Evolutionary conservation across 176 grass and related monocot genomes (phyloP).

Genomic region (Otatea glauca): DNA sequence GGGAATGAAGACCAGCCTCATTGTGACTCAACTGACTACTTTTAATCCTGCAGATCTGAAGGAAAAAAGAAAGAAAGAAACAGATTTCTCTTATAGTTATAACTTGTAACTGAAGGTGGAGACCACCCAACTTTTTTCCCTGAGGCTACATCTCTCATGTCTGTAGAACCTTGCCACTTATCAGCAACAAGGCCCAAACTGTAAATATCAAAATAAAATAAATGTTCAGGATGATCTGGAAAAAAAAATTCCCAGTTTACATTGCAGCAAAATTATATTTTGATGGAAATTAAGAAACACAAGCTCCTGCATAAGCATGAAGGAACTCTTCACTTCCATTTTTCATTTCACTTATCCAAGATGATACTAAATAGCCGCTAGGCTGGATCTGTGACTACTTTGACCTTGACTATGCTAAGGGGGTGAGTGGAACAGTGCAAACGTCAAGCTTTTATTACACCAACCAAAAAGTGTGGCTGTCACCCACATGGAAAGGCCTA

Average conservation of each 20-base stretch:
- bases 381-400: slow-evolving; percentile 49
- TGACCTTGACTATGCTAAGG: slow-evolving; percentile 60
- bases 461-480: slow-evolving; percentile 53
- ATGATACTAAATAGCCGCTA: slow-evolving; percentile 23
- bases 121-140: not conserved
- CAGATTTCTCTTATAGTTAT: slow-evolving; percentile 11
- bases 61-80: slow-evolving; percentile 4
- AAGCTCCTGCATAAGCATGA: slow-evolving; percentile 22
- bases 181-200: slow-evolving; percentile 23
- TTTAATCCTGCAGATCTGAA: slow-evolving; percentile 45
- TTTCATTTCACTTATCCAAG: slow-evolving; percentile 23
- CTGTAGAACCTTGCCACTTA: not conserved
- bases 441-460: slow-evolving; percentile 49
- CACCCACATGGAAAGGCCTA: slow-evolving; percentile 65
- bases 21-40: slow-evolving; percentile 24
- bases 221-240: not conserved
- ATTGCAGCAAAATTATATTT: slow-evolving; percentile 23
- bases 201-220: slow-evolving; percentile 10
- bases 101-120: slow-evolving; percentile 21
- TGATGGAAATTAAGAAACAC: slow-evolving; percentile 25
- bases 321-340: slow-evolving; percentile 2
- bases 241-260: not conserved
- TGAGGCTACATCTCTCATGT: slow-evolving; percentile 25
- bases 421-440: slow-evolving; percentile 49
- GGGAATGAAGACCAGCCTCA: slow-evolving; percentile 42